Evolutionary conservation across 176 grass and related monocot genomes (phyloP).

Genomic region (Bromus sterilis): DNA sequence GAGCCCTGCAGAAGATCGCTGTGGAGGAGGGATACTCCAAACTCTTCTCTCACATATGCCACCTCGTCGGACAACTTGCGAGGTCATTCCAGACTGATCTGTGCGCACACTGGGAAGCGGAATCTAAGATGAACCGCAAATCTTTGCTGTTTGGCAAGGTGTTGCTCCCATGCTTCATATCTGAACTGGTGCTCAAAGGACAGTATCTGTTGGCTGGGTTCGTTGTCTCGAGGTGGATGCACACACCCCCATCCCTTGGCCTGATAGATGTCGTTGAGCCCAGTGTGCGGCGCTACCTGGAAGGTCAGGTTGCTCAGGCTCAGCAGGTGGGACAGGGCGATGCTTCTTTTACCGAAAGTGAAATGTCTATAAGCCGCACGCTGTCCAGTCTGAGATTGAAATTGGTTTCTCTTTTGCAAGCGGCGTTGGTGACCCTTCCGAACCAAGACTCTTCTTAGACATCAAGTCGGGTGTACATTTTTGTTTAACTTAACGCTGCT

Average conservation of each 20-base stretch:
- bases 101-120: slow-evolving; percentile 6
- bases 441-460: background rate
- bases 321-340: background rate
- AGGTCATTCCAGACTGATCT: slow-evolving; percentile 50
- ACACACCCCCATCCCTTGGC: slow-evolving; percentile 60
- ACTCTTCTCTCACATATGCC: slow-evolving; percentile 59
- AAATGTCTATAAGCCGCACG: slow-evolving; percentile 27
- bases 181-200: slow-evolving; percentile 52
- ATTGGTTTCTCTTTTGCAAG: slow-evolving; percentile 48
- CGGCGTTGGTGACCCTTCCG: slow-evolving; percentile 51
- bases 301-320: slow-evolving; percentile 33
- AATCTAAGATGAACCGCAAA: slow-evolving; percentile 4
- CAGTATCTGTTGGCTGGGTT: slow-evolving; percentile 71
- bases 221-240: slow-evolving; percentile 84
- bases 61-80: slow-evolving; percentile 57
- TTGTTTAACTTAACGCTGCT: background rate
- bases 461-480: slow-evolving; percentile 15
- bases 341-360: background rate
- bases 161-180: slow-evolving; percentile 75
- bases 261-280: slow-evolving; percentile 61
- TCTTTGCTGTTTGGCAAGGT: slow-evolving; percentile 44
- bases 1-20: slow-evolving; percentile 32
- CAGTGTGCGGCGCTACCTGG: slow-evolving; percentile 50
- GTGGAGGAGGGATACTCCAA: slow-evolving; percentile 27
- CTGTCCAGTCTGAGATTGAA: slow-evolving; percentile 41